Percentiles rank a stretch among this genome's conserved stretches.
phyloP scores from a whole-genome alignment of 352 stramenopile species.

The Phytophthora ohioensis region DNA sequence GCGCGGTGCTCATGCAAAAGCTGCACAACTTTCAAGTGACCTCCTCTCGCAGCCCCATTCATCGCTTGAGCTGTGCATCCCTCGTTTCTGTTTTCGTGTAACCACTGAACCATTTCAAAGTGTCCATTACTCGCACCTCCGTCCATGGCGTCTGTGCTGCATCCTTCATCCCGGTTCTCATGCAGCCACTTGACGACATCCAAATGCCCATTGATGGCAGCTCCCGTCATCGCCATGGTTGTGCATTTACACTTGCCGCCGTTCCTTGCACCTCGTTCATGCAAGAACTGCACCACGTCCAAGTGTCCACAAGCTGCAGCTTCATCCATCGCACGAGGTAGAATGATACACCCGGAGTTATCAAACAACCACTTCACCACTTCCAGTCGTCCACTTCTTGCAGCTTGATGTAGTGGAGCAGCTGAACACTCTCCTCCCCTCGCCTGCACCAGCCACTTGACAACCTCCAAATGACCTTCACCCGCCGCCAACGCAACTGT shows the following conservation, averaged over 20 bases:
- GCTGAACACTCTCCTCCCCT: slow-evolving; percentile 41
- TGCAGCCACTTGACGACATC: slow-evolving; percentile 38
- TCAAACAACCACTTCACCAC: slow-evolving; percentile 32
- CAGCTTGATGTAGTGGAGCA: slow-evolving; percentile 34
- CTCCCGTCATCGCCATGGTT: slow-evolving; percentile 30
- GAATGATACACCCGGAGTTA: slow-evolving; percentile 29
- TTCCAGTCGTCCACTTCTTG: slow-evolving; percentile 21
- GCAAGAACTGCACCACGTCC: slow-evolving; percentile 35
- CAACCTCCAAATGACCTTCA: slow-evolving; percentile 29
- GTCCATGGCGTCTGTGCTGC: slow-evolving; percentile 28
- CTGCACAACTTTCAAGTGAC: slow-evolving; percentile 27
- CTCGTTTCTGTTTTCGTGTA: slow-evolving; percentile 37
- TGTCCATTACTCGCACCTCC: slow-evolving; percentile 31
- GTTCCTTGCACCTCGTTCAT: slow-evolving; percentile 18
- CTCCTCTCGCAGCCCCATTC: slow-evolving; percentile 34
- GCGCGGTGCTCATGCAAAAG: slow-evolving; percentile 40
- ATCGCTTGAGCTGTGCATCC: slow-evolving; percentile 34
- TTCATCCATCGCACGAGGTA: slow-evolving; percentile 38
- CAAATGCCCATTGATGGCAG: slow-evolving; percentile 34
- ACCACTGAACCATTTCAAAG: slow-evolving; percentile 38
- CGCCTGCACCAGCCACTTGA: slow-evolving; percentile 32
- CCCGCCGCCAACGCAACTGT: slow-evolving; percentile 23
- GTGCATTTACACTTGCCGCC: slow-evolving; percentile 23
- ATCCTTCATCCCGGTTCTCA: slow-evolving; percentile 29
- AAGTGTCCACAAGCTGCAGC: slow-evolving; percentile 34